These are phyloP conservation scores for Friedmanniomyces simplex DNA, from an alignment of 495 filamentous ascomycete species.

Conservation along the genomic window DNA sequence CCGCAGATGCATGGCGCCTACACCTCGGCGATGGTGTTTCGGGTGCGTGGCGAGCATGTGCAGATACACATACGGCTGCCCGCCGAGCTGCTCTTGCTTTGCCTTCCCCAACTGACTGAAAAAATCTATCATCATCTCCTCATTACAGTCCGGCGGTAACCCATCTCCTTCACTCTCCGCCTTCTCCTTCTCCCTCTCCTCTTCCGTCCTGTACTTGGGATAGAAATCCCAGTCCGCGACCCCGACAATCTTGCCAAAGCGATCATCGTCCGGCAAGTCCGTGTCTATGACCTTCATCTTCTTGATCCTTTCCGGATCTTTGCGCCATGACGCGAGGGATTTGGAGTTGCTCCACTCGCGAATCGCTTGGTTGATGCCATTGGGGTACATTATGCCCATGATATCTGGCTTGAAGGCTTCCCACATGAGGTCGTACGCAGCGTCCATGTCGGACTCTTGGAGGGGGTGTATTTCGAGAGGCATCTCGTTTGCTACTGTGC, in stretches of 20 bases:
- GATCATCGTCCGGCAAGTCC: constrained; percentile 4
- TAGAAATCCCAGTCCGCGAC: constrained; percentile 11
- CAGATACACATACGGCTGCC: constrained; percentile 7
- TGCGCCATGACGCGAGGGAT: not conserved
- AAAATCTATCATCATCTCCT: constrained; percentile 6
- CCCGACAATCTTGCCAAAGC: constrained; percentile 5
- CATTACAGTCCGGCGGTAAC: not conserved
- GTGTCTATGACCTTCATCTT: constrained; percentile 17
- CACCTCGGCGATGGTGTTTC: constrained; percentile 18
- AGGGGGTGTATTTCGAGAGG: constrained; percentile 15
- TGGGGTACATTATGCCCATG: constrained; percentile 9
- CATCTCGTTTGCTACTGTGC: constrained; percentile 7
- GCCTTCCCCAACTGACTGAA: not conserved
- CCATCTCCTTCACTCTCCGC: not conserved
- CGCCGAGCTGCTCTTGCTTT: constrained; percentile 10
- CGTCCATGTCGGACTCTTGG: constrained; percentile 10
- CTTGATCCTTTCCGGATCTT: constrained; percentile 7
- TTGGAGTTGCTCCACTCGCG: not conserved
- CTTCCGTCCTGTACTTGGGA: constrained; percentile 9
- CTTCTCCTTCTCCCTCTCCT: constrained; percentile 5
- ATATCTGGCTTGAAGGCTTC: constrained; percentile 12
- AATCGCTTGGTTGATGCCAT: constrained; percentile 1
- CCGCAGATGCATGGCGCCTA: constrained; percentile 13
- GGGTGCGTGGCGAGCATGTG: constrained; percentile 16
- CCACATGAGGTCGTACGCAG: not conserved